Base-by-base conservation (phyloP, 768 basidiomycete genomes). In the Psilocybe cyanescens region DNA sequence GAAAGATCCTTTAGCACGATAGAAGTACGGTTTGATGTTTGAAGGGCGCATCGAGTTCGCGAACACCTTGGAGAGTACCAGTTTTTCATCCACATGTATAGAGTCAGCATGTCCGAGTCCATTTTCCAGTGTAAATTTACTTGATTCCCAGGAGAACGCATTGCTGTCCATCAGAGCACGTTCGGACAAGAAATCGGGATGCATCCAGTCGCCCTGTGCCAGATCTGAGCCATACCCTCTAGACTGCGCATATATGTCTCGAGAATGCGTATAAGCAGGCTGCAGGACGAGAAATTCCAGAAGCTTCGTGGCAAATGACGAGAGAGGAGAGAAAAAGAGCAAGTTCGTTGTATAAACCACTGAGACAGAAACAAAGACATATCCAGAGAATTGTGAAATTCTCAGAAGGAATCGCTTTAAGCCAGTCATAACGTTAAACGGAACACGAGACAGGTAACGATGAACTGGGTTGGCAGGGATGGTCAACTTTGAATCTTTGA, bases 1-100 rank as follows among this genome's bases (percentile, higher is more conserved):
- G 63, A 88, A 82, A 9, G 69, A 65, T 2, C 81, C 83, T 9
- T 80, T 79, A 2, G 90, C 91, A 55, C 85, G 84, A 71, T 91
- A 92, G 74, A 90, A 94, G 76, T 88, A 95, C 0, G 94, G 94
- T 19, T 92, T 81, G 57, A 94, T 85, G 64, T 86, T 86, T 68
- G 83, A 88, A 0, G 93, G 92, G 39, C 84, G 83, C 83, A 91
- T 85, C 19, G 86, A 85, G 57, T 79, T 79, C 3, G 89, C 76
- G 66, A 92, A 91, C 3, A 86, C 85, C 67, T 91, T 91, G 17
- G 88, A 87, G 9, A 92, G 75, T 57, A 90, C 80, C 19, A 85
- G 72, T 9, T 79, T 78, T 69, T 85, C 82, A 52, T 77, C 75
- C 58, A 85, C 74, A 8, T 72, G 39, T 31, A 78, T 67, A 14